Evolutionary conservation across 2,329 filamentous ascomycete species (phyloP), one percentile per base, ranked within the genome.

Genomic region (Immersiporthe knoxdaviesiana): DNA sequence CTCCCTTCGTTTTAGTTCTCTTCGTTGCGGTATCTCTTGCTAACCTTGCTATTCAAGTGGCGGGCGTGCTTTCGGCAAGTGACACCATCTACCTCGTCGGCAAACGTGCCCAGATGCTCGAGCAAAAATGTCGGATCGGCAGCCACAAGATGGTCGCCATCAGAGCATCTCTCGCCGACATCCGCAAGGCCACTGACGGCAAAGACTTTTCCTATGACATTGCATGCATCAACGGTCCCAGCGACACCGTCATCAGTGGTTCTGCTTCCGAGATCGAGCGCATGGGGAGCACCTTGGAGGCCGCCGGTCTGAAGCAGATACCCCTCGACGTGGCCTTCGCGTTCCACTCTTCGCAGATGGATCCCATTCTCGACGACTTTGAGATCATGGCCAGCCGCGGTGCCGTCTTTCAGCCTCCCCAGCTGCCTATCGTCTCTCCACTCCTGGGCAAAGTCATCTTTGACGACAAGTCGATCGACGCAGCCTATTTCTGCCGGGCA

Each of bases 51-150:
- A 11, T 32, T 3, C 30, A 47, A 62, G 83, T 88, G 59, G 88
- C 90, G 66, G 90, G 88, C 61, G 88, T 92, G 27, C 80, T 91
- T 35, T 88, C 87, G 0, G 85, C 84, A 21, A 81, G 81, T 47
- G 89, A 91, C 73, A 84, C 87, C 71, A 80, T 93, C 16, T 87
- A 85, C 59, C 80, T 92, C 0, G 88, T 91, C 5, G 90, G 90
- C 8, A 74, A 79, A 27, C 83, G 90, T 69, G 89, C 89, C 1
- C 77, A 82, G 71, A 76, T 90, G 16, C 80, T 90, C 10, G 82
- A 87, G 70, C 77, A 84, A 30, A 81, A 83, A 68, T 91, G 89
- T 77, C 83, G 80, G 1, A 62, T 70, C 0, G 75, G 77, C 1
- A 77, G 70, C 0, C 77, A 80, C 60, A 70, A 69, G 2, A 82